A percentile compares a stretch with the other conserved stretches of the same genome.
Evolutionary conservation across 805 yeast species (phyloP).

Genomic region (Metschnikowia borealis): DNA sequence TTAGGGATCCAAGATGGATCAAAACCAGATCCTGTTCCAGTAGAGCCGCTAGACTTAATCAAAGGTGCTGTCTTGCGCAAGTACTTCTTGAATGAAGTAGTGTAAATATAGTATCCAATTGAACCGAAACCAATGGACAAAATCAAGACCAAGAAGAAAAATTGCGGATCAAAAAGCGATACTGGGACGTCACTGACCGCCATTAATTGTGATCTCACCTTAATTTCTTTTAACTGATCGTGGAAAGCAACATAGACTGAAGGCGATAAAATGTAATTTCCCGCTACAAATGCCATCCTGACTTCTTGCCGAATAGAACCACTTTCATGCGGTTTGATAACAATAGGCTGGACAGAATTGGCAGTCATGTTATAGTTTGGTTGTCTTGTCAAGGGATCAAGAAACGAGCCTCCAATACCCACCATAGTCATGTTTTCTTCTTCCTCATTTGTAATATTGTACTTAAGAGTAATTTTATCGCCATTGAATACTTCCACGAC

Average conservation of each 20-base stretch:
- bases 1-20: conserved; percentile 17
- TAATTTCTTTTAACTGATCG: conserved; percentile 49
- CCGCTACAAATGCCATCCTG: conserved; percentile 54
- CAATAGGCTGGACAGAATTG: conserved; percentile 58
- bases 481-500: conserved; percentile 46
- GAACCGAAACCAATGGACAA: conserved; percentile 27
- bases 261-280: conserved; percentile 57
- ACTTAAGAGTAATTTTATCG: conserved; percentile 49
- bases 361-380: conserved; percentile 59
- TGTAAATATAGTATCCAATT: conserved; percentile 44
- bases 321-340: conserved; percentile 47
- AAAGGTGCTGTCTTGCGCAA: conserved; percentile 37
- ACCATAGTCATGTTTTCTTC: conserved; percentile 45
- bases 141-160: conserved; percentile 57
- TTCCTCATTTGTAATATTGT: conserved; percentile 54
- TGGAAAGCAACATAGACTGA: conserved; percentile 49
- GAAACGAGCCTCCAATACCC: conserved; percentile 67
- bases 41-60: conserved; percentile 10
- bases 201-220: conserved; percentile 55
- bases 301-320: conserved; percentile 55
- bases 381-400: conserved; percentile 51
- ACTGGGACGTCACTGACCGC: conserved; percentile 60
- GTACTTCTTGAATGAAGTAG: conserved; percentile 42
- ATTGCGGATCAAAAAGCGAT: conserved; percentile 69
- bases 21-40: conserved; percentile 11